A percentile compares a stretch with the other conserved stretches of the same genome.
Evolutionary conservation across 2,329 filamentous ascomycete genomes (phyloP).

Genomic region (Arthroderma uncinatum): DNA sequence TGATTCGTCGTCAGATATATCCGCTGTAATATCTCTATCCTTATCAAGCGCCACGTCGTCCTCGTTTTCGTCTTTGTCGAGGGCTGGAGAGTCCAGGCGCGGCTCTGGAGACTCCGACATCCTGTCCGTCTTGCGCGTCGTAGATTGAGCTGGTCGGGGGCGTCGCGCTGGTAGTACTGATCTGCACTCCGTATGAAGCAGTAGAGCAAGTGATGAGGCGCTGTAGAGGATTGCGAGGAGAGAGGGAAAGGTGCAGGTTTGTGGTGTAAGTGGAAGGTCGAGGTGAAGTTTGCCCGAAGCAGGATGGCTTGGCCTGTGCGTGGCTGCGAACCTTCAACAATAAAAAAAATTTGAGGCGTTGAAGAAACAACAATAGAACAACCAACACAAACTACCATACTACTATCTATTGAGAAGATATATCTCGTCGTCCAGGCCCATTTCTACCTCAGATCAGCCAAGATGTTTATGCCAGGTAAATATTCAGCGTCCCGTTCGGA

Average conservation of each 20-base stretch:
- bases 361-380: neutral
- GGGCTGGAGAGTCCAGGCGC: constrained; percentile 10
- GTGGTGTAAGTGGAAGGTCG: neutral
- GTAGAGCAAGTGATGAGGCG: neutral
- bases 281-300: neutral
- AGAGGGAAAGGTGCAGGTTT: neutral
- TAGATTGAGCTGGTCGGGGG: too few relatives aligned
- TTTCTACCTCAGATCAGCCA: neutral
- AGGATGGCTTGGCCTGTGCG: constrained; percentile 1
- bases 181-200: neutral
- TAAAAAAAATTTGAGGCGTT: neutral
- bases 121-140: constrained; percentile 6
- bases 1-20: constrained; percentile 49
- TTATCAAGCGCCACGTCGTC: constrained; percentile 14
- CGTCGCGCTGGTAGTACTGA: too few relatives aligned
- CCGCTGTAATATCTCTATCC: constrained; percentile 22
- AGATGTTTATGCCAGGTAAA: constrained; percentile 19
- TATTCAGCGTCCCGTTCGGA: neutral
- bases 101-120: constrained; percentile 33
- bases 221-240: neutral
- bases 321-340: neutral
- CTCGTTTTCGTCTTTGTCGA: constrained; percentile 12
- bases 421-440: too few relatives aligned
- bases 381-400: neutral
- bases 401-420: neutral